These are phyloP conservation scores for Filobasidium floriforme DNA, from an alignment of 768 basidiomycete species.

Conservation along the genomic window DNA sequence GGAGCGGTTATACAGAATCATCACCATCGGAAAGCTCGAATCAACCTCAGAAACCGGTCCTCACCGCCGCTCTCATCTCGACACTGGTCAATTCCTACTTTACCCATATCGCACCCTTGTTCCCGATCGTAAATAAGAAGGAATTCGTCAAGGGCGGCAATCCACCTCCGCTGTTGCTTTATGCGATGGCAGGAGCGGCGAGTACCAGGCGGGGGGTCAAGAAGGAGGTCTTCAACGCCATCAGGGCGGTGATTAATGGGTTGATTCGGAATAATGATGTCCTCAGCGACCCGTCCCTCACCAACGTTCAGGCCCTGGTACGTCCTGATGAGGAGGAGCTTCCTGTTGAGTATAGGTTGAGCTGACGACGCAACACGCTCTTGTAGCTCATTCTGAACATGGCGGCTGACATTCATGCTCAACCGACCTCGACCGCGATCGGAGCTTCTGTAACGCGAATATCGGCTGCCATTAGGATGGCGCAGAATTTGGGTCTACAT, in stretches of 20 bases:
- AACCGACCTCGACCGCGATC: constrained; percentile 73
- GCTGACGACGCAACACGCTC: constrained; percentile 23
- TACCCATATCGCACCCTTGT: constrained; percentile 70
- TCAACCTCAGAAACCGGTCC: constrained; percentile 20
- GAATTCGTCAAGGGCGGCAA: constrained; percentile 78
- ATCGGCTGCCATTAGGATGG: constrained; percentile 87
- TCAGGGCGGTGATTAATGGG: constrained; percentile 76
- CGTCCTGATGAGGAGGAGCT: constrained; percentile 10
- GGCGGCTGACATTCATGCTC: constrained; percentile 84
- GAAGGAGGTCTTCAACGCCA: constrained; percentile 76
- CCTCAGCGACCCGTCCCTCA: constrained; percentile 72
- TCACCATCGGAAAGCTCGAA: constrained; percentile 22
- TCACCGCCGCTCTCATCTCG: constrained; percentile 40
- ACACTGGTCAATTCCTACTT: constrained; percentile 87
- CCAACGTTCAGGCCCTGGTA: constrained; percentile 74
- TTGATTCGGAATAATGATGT: constrained; percentile 86
- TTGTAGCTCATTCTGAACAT: constrained; percentile 64
- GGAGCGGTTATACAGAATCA: constrained; percentile 1
- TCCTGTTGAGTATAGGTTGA: background rate
- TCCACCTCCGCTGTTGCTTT: constrained; percentile 69
- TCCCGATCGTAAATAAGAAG: constrained; percentile 77
- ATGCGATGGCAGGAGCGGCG: constrained; percentile 88
- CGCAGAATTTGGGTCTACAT: constrained; percentile 92
- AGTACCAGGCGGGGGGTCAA: constrained; percentile 73
- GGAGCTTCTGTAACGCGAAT: constrained; percentile 79